Evolutionary conservation across 2,329 filamentous ascomycete species (phyloP).

Genomic region (Penicillium sp.): DNA sequence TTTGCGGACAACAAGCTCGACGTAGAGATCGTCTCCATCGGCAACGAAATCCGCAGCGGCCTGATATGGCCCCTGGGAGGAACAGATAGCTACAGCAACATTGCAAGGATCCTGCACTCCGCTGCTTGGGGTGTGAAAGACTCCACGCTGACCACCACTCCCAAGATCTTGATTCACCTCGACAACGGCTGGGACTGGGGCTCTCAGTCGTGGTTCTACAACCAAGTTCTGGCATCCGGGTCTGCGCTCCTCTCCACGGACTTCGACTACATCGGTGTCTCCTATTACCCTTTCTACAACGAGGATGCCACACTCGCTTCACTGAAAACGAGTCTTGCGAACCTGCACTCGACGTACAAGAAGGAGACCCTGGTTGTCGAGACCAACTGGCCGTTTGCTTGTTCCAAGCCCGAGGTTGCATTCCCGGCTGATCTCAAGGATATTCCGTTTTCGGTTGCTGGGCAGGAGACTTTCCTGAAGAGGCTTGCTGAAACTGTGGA

Average conservation of each 20-base stretch:
- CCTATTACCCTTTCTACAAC: conserved; percentile 72
- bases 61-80: conserved; percentile 66
- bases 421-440: conserved; percentile 61
- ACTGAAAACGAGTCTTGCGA: conserved; percentile 56
- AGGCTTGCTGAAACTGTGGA: conserved; percentile 59
- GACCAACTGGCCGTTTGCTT: conserved; percentile 67
- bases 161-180: conserved; percentile 72
- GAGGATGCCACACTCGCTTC: conserved; percentile 57
- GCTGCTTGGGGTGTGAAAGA: conserved; percentile 65
- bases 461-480: conserved; percentile 63
- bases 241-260: conserved; percentile 51
- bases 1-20: conserved; percentile 58
- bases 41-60: conserved; percentile 70
- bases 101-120: conserved; percentile 64
- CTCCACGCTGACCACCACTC: conserved; percentile 55
- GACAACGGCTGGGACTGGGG: conserved; percentile 73
- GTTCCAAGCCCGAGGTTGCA: conserved; percentile 56
- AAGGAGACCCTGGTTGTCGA: conserved; percentile 70
- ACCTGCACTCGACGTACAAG: conserved; percentile 61
- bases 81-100: conserved; percentile 57
- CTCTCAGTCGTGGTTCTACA: conserved; percentile 65
- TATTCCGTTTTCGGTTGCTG: conserved; percentile 63
- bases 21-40: conserved; percentile 66
- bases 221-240: conserved; percentile 54
- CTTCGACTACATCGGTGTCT: conserved; percentile 71